A percentile compares a stretch with the other conserved stretches of the same genome.
These are phyloP conservation scores for Sclerotinia trifoliorum DNA, from an alignment of 2,329 filamentous ascomycete genomes.

Conservation along the genomic window DNA sequence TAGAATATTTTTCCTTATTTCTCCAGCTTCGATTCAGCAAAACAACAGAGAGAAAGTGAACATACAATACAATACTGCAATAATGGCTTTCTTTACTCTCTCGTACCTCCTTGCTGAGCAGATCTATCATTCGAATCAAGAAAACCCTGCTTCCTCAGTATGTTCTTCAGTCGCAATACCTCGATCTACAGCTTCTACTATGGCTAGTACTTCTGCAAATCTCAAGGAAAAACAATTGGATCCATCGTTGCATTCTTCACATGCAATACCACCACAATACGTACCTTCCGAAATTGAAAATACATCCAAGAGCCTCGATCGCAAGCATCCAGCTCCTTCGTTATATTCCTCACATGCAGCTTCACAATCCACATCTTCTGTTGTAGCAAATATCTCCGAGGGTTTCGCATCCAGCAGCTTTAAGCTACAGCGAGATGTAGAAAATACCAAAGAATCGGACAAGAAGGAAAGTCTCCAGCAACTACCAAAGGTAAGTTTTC, in stretches of 20 bases:
- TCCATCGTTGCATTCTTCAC: not conserved
- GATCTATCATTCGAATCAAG: not conserved
- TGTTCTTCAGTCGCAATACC: not conserved
- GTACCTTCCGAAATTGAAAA: not conserved
- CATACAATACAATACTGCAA: not conserved
- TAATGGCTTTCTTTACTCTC: not conserved
- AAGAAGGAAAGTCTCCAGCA: not conserved
- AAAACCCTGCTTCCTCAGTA: not conserved
- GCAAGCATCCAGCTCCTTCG: not conserved
- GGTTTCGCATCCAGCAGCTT: not conserved
- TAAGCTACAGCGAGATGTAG: not conserved
- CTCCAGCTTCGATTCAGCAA: not conserved
- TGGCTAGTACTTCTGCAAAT: not conserved
- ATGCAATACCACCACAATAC: not conserved
- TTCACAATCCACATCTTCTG: not conserved
- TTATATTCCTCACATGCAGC: not conserved
- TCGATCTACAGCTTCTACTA: not conserved
- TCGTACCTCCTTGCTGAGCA: not conserved
- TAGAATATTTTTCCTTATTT: not conserved
- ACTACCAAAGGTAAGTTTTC: not conserved
- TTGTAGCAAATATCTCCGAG: not conserved
- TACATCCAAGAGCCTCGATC: too few species aligned
- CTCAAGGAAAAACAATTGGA: not conserved
- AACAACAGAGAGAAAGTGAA: not conserved
- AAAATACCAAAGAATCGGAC: not conserved